Base-by-base conservation (phyloP, 2,329 filamentous ascomycete species). In the Arthroderma sp. region DNA sequence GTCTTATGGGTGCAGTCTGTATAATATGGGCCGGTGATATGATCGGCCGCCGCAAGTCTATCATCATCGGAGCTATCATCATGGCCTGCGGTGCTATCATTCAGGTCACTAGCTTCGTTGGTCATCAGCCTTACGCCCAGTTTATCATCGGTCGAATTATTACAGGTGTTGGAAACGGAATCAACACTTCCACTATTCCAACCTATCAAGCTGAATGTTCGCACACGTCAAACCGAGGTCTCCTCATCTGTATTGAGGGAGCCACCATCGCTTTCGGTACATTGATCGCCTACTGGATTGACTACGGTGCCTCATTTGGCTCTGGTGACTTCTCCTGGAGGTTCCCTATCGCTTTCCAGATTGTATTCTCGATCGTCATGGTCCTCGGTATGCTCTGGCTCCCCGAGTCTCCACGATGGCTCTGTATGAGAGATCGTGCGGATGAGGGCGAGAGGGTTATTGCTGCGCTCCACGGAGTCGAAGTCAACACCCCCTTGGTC, bases 231-330 rank as follows among this genome's bases (percentile, higher is more conserved):
- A 81, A 80, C 65, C 74, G 79, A 53, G 80, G 80, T 51, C 74
- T 80, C 17, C 68, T 82, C 43, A 80, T 82, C 61, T 80, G 79
- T 63, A 78, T 81, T 58, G 78, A 74, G 64, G 76, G 72, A 59
- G 75, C 73, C 54, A 66, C 71, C 19, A 73, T 76, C 19, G 72
- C 74, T 2, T 71, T 76, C 52, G 74, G 74, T 11, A 74, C 71
- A 0, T 63, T 75, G 5, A 74, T 77, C 52, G 72, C 73, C 1
- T 76, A 76, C 63, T 76, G 73, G 73, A 68, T 73, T 57, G 71
- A 74, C 49, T 76, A 70, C 56, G 73, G 72, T 37, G 69, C 63
- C 17, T 61, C 55, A 3, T 67, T 65, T 52, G 59, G 44, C 4
- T 38, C 52, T 2, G 38, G 43, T 25, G 61, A 63, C 38, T 49